Base-by-base conservation (phyloP, 192 early-diverging fungal genomes). In the Coemansia sp. region DNA sequence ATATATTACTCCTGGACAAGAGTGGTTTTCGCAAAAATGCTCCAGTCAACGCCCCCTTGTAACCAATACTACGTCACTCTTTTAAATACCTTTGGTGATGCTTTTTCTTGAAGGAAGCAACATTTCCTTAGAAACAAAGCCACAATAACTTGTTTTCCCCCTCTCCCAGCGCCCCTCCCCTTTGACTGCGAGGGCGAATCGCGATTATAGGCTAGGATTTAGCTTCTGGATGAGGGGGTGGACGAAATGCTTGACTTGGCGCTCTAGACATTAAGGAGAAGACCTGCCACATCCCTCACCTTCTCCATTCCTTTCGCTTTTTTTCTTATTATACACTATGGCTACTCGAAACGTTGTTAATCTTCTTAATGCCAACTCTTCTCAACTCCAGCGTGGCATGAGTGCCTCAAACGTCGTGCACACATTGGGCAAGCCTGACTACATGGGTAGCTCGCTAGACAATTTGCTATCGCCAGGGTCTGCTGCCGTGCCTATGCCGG, bases 381-480 rank as follows among this genome's bases (percentile, higher is more conserved):
- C 54, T 34, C 10, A 17, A 33, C 31, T 57, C 31, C 1, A 17
- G 29, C 1, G 4, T 34, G 54, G 54, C 11, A 24, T 6, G 31
- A 31, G 31, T 2, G 31, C 54, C 31, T 3, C 27, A 16, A 34
- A 35, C 13, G 54, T 6, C 13, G 6, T 57, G 54, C 16, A 31
- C 31, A 2, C 16, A 6, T 80, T 80, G 60, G 73, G 69, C 50
- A 41, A 46, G 21, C 78, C 78, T 1, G 37, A 54, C 33, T 48
- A 69, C 40, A 69, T 74, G 51, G 78, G 78, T 3, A 66, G 29
- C 39, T 57, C 62, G 0, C 64, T 75, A 1, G 69, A 75, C 42
- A 17, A 51, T 8, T 53, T 80, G 39, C 44, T 42, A 4, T 50
- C 73, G n/a, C 62, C 72, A 0, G 53, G 40, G 16, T 68, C 64